A percentile compares a stretch with the other conserved stretches of the same genome.
Conservation (phyloP, 2,329 filamentous ascomycete species). For the Fusarium phyllophilum region DNA sequence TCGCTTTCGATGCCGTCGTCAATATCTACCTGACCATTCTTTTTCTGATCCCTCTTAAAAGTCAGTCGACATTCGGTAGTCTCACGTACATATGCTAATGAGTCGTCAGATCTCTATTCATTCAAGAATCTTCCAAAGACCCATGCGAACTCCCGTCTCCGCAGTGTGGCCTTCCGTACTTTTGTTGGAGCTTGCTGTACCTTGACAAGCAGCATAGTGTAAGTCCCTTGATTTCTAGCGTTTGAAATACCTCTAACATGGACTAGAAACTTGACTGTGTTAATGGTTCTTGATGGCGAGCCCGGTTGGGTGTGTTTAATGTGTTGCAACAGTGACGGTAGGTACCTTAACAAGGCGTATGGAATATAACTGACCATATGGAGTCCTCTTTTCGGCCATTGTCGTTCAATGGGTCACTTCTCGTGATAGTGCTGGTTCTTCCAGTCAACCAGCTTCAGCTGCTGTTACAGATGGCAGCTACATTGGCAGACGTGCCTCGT, state of each 20-base stretch:
- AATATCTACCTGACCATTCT: constrained; percentile 72
- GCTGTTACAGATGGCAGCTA: constrained; percentile 21
- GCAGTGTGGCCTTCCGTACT: constrained; percentile 65
- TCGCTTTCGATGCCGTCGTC: constrained; percentile 68
- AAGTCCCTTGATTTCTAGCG: constrained; percentile 35
- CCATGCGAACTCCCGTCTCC: constrained; percentile 55
- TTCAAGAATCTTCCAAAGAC: constrained; percentile 60
- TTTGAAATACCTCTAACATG: constrained; percentile 3
- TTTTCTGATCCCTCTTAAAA: constrained; percentile 69
- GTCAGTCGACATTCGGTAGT: constrained; percentile 48
- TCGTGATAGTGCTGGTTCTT: constrained; percentile 54
- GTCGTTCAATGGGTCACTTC: constrained; percentile 71
- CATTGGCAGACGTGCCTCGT: constrained; percentile 11
- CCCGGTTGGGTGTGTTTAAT: constrained; percentile 73
- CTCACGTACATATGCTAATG: background rate
- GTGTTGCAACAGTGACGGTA: constrained; percentile 72
- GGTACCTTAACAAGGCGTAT: constrained; percentile 34
- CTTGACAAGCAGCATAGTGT: constrained; percentile 67
- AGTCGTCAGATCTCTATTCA: constrained; percentile 60
- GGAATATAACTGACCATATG: background rate
- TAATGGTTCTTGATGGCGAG: constrained; percentile 69
- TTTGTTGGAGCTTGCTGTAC: constrained; percentile 69
- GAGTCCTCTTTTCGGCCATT: constrained; percentile 69
- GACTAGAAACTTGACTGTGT: constrained; percentile 65
- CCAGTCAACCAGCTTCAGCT: constrained; percentile 33